Evolutionary conservation across 163 green algal genomes (phyloP).

Genomic region (Trebouxiophyceae sp.): DNA sequence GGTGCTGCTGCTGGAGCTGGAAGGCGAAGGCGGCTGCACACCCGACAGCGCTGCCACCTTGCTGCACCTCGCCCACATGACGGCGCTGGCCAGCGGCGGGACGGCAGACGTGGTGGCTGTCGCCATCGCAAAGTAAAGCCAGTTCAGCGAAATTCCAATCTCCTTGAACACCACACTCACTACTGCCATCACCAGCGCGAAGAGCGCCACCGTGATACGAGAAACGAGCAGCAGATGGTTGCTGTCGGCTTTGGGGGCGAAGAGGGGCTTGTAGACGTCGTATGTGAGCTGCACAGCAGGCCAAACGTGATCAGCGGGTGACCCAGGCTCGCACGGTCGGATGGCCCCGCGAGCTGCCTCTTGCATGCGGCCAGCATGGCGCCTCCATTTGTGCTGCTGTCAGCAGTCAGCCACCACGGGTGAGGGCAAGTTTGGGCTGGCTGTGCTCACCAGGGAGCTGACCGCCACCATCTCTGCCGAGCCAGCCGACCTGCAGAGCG

Average conservation of each 20-base stretch:
- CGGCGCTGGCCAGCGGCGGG: slow-evolving; percentile 1
- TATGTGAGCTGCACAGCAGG: slow-evolving; percentile 9
- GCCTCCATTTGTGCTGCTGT: background rate
- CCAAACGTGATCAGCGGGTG: background rate
- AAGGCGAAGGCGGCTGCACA: too few relatives aligned
- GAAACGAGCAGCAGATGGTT: slow-evolving; percentile 27
- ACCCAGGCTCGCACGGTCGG: background rate
- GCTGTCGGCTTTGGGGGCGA: background rate
- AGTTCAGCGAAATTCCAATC: background rate
- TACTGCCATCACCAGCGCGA: slow-evolving; percentile 42
- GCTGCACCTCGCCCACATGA: slow-evolving; percentile 5
- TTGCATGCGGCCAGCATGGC: background rate
- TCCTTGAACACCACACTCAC: slow-evolving; percentile 12
- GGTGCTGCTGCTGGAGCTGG: background rate
- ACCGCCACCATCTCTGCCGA: slow-evolving; percentile 18
- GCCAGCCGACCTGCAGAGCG: slow-evolving; percentile 8
- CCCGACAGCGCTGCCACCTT: slow-evolving; percentile 8
- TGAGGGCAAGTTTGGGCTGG: background rate
- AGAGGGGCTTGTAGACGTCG: slow-evolving; percentile 24
- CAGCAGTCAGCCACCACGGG: background rate
- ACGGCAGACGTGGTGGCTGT: background rate
- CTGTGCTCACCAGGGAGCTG: slow-evolving; percentile 6
- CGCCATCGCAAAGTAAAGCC: background rate
- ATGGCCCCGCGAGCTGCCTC: background rate
- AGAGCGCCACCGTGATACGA: slow-evolving; percentile 54